Conservation (phyloP, 805 yeast species). For the Deakozyma indianensis region DNA sequence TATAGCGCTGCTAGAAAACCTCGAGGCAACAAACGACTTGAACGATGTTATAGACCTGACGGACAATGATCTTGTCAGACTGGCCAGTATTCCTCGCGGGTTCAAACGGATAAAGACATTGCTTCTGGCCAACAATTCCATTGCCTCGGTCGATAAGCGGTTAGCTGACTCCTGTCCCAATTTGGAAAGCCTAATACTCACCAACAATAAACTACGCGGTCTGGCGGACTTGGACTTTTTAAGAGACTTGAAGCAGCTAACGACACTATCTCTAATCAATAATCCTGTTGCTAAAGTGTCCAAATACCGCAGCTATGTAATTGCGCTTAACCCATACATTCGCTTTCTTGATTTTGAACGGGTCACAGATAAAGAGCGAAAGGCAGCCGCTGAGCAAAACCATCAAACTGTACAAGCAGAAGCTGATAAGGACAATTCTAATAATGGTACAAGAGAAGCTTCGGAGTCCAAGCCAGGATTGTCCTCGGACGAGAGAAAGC, state of each 20-base stretch:
- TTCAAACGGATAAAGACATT: not conserved
- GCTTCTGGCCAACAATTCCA: not conserved
- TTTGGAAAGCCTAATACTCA: not conserved
- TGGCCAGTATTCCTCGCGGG: not conserved
- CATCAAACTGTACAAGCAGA: not conserved
- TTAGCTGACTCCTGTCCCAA: not conserved
- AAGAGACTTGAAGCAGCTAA: not conserved
- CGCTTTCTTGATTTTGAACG: not conserved
- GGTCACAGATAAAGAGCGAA: not conserved
- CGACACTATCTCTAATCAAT: not conserved
- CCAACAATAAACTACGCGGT: not conserved
- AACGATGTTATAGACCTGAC: not conserved
- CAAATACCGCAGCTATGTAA: not conserved
- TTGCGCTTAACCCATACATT: not conserved
- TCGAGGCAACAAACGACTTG: not conserved
- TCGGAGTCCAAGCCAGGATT: no score
- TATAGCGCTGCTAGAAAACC: not conserved
- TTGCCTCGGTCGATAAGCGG: not conserved
- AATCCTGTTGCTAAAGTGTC: not conserved
- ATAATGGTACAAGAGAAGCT: no score
- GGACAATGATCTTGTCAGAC: not conserved
- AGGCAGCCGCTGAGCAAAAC: not conserved
- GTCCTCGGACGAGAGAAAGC: not conserved
- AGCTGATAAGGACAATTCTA: no score
- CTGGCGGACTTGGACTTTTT: not conserved